Conservation (phyloP, 495 filamentous ascomycete species). For the Podospora pseudopauciseta region DNA sequence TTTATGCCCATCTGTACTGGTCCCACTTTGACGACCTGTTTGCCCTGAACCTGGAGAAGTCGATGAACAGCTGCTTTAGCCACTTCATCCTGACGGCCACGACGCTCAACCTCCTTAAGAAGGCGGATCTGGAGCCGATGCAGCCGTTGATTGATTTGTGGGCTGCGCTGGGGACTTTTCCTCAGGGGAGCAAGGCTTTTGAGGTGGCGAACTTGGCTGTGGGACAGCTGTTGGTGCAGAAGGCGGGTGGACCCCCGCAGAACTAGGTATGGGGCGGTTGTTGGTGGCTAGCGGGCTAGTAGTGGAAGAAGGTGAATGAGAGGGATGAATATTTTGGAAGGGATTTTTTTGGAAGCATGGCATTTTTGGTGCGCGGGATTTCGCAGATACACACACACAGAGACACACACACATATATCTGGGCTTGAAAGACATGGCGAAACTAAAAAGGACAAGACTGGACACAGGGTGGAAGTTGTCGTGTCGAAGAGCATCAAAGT, state of each 20-base stretch:
- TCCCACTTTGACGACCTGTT: conserved; percentile 81
- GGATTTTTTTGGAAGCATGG: neutral
- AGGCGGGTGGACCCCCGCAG: conserved; percentile 35
- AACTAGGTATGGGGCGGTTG: neutral
- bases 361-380: neutral
- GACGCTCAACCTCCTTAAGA: conserved; percentile 74
- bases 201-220: conserved; percentile 50
- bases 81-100: conserved; percentile 89
- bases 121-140: conserved; percentile 90
- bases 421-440: neutral
- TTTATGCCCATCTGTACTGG: conserved; percentile 89
- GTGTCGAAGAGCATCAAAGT: neutral
- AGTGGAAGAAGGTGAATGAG: neutral
- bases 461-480: neutral
- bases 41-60: conserved; percentile 74
- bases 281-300: neutral
- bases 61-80: conserved; percentile 91
- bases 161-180: conserved; percentile 77
- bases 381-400: neutral
- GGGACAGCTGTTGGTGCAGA: conserved; percentile 44
- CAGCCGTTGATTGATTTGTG: conserved; percentile 88
- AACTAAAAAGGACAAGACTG: neutral
- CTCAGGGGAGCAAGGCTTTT: conserved; percentile 60
- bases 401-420: neutral
- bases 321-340: neutral